Evolutionary conservation across 2,329 filamentous ascomycete genomes (phyloP), one percentile per base, ranked within the genome.

Genomic region (Xylaria digitata): DNA sequence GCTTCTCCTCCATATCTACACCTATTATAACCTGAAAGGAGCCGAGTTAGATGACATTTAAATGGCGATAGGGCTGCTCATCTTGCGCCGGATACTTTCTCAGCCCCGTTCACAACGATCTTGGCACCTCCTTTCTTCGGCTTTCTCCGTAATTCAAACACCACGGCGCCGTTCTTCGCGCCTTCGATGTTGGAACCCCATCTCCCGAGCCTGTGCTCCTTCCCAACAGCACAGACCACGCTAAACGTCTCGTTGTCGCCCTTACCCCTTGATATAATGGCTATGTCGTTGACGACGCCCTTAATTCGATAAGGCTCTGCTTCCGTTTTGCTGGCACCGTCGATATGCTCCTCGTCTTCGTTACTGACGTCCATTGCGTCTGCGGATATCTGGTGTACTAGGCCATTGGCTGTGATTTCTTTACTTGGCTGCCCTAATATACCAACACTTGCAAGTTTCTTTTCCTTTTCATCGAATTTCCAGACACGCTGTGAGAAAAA

Each of bases 211-310:
- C 93, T 87, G 79, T 94, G 92, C 80, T 97, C 93, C 75, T 92
- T 95, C 42, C 92, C 94, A 1, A 97, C 86, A 17, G 91, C 96
- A n/a, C 90, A 92, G 13, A 96, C 90, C 32, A 98, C 86, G 73
- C 92, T 95, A 1, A 97, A 80, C 0, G 94, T 94, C 63, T 92
- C 87, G 72, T 87, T 89, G 37, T 91, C 92, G 66, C 90, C 84
- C 46, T 70, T 70, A 3, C 94, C 93, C 19, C 92, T 86, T 78
- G 98, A 96, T 73, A 96, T 94, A 15, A 97, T 86, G 1, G 92
- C 88, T 66, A 99, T 90, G 72, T 92, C 94, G 76, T 98, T 99
- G 72, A 99, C 85, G 7, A 98, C 85, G 48, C 96, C 96, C 73
- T 86, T 87, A 61, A 94, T 84, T 19, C 70, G 65, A 67, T 72